A percentile compares a stretch with the other conserved stretches of the same genome.
These are phyloP conservation scores for Rhodosporidiobolus sp. DNA, from an alignment of 768 basidiomycete genomes.

Conservation along the genomic window DNA sequence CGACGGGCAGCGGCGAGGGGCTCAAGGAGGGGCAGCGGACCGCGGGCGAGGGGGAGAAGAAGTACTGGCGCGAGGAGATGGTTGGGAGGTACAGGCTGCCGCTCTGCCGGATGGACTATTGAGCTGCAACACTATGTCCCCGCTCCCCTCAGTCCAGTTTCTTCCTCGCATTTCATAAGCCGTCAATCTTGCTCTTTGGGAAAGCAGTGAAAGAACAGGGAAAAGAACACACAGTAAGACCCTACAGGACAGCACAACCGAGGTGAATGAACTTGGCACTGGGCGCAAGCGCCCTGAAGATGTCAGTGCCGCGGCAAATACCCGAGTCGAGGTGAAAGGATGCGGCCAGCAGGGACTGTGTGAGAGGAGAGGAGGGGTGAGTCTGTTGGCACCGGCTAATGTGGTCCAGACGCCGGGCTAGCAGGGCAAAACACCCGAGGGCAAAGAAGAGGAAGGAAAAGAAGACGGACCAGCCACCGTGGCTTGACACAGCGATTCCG, in stretches of 20 bases:
- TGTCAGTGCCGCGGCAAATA: constrained; percentile 37
- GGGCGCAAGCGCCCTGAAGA: constrained; percentile 41
- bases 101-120: constrained; percentile 25
- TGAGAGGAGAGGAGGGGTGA: too few species aligned
- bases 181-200: too few species aligned
- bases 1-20: not conserved
- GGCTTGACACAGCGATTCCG: constrained; percentile 44
- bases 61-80: constrained; percentile 36
- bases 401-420: too few species aligned
- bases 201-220: too few species aligned
- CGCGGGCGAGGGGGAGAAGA: constrained; percentile 4
- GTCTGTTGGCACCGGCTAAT: too few species aligned
- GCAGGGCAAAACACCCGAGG: too few species aligned
- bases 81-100: constrained; percentile 37
- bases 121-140: too few species aligned
- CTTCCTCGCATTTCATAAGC: constrained; percentile 19
- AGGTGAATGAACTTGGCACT: constrained; percentile 21
- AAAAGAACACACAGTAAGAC: not conserved
- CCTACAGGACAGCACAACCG: constrained; percentile 3
- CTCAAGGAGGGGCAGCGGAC: constrained; percentile 4
- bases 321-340: constrained; percentile 42
- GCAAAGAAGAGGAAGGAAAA: too few species aligned
- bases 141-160: too few species aligned
- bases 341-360: constrained; percentile 39
- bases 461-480: constrained; percentile 36